Evolutionary conservation across 2,329 filamentous ascomycete species (phyloP).

Genomic region (Phialophora verrucosa): DNA sequence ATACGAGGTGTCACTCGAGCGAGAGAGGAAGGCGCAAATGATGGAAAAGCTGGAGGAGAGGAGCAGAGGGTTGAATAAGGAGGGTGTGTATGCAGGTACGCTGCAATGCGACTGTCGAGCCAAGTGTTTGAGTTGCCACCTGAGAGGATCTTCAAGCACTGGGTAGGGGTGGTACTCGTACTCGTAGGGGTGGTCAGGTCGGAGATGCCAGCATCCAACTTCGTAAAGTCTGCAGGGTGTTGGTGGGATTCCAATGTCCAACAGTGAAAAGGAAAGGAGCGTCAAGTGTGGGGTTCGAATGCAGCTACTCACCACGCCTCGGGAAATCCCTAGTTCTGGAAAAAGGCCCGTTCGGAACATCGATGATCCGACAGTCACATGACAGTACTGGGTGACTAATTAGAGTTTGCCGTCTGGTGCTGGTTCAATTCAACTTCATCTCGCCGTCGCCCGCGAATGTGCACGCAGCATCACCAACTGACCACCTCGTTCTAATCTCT

Average conservation of each 20-base stretch:
- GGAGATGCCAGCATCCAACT: constrained; percentile 5
- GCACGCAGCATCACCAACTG: constrained; percentile 1
- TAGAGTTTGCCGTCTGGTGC: neutral
- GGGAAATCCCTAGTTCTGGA: neutral
- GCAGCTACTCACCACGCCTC: neutral
- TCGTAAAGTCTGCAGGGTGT: neutral
- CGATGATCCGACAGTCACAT: neutral
- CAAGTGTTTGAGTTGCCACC: constrained; percentile 8
- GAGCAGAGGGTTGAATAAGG: constrained; percentile 1
- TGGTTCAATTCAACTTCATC: neutral
- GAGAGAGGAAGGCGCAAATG: constrained; percentile 7
- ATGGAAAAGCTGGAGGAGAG: neutral
- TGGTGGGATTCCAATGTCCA: neutral
- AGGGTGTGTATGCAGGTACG: constrained; percentile 7
- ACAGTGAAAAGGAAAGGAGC: neutral
- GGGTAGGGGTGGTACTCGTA: neutral
- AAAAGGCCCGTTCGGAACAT: neutral
- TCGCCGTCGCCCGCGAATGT: neutral
- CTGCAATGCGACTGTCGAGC: constrained; percentile 12
- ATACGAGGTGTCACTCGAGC: constrained; percentile 1
- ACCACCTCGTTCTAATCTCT: neutral
- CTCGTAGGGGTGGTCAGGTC: constrained; percentile 1
- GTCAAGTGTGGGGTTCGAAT: constrained; percentile 1
- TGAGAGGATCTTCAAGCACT: constrained; percentile 1
- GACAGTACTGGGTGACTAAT: neutral